These are phyloP conservation scores for Grosmannia penicillata DNA, from an alignment of 2,329 filamentous ascomycete genomes.

Conservation along the genomic window DNA sequence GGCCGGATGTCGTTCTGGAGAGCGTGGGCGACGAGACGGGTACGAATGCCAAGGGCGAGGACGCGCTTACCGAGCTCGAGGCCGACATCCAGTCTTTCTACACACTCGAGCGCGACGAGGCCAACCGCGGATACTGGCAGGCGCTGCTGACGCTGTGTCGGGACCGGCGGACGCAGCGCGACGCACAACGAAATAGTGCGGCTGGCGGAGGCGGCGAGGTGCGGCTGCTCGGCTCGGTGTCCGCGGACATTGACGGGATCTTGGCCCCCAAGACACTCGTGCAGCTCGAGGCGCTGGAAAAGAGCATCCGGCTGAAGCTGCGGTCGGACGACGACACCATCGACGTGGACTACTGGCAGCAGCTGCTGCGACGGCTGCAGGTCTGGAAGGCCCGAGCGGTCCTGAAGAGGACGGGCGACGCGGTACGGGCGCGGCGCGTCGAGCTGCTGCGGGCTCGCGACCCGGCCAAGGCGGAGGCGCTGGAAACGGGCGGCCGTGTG, in stretches of 20 bases:
- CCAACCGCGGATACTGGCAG: conserved; percentile 84
- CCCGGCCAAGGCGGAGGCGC: conserved; percentile 44
- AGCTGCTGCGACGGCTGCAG: conserved; percentile 67
- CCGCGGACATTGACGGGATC: conserved; percentile 76
- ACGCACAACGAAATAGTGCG: conserved; percentile 11
- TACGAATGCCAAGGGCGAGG: conserved; percentile 26
- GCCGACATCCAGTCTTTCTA: conserved; percentile 71
- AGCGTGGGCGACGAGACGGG: no score
- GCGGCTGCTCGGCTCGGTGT: conserved; percentile 68
- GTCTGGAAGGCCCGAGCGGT: conserved; percentile 89
- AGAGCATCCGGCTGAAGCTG: conserved; percentile 75
- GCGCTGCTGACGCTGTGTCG: conserved; percentile 74
- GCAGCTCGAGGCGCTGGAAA: conserved; percentile 75
- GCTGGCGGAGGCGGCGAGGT: conserved; percentile 29
- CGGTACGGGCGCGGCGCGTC: conserved; percentile 56
- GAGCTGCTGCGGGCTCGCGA: conserved; percentile 52
- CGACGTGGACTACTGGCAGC: conserved; percentile 96
- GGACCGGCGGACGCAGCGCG: conserved; percentile 55
- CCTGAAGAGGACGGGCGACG: conserved; percentile 62
- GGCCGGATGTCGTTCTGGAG: conserved; percentile 70
- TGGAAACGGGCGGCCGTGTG: conserved; percentile 19
- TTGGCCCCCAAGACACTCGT: conserved; percentile 72
- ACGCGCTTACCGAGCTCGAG: conserved; percentile 60
- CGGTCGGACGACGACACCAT: conserved; percentile 81
- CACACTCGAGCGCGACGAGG: conserved; percentile 60